A percentile compares a stretch with the other conserved stretches of the same genome.
Conservation (phyloP, 345 rosid genomes). For the Anacardium occidentale region DNA sequence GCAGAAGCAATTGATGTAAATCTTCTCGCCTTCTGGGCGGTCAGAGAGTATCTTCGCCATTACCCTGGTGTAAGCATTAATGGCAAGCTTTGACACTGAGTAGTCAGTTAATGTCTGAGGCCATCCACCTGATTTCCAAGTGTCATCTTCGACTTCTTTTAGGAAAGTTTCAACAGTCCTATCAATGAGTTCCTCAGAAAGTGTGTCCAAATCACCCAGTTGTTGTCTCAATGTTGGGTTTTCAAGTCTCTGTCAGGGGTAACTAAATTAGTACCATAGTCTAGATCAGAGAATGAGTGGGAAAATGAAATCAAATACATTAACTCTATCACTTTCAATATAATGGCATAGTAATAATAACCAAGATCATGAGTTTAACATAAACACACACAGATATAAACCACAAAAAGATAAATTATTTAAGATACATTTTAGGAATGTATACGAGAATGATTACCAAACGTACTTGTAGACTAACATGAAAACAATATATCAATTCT, state of each 20-base stretch:
- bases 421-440: too few relatives aligned
- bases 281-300: not conserved
- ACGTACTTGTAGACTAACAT: too few relatives aligned
- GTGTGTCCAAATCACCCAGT: slow-evolving; percentile 50
- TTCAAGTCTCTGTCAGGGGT: slow-evolving; percentile 58
- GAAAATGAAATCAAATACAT: not conserved
- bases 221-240: slow-evolving; percentile 54
- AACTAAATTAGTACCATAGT: slow-evolving; percentile 5
- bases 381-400: too few relatives aligned
- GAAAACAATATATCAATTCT: too few relatives aligned
- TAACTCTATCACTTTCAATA: too few relatives aligned
- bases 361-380: too few relatives aligned
- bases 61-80: slow-evolving; percentile 69
- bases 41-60: slow-evolving; percentile 55
- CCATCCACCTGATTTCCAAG: slow-evolving; percentile 89
- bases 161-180: slow-evolving; percentile 56
- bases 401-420: too few relatives aligned
- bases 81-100: slow-evolving; percentile 85
- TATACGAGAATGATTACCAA: too few relatives aligned
- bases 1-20: slow-evolving; percentile 81
- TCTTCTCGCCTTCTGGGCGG: slow-evolving; percentile 75
- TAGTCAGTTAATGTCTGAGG: slow-evolving; percentile 81
- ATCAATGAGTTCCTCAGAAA: slow-evolving; percentile 75
- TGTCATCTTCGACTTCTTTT: slow-evolving; percentile 70
- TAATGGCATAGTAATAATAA: too few relatives aligned